Conservation (phyloP, 768 basidiomycete species). For the Boletus sp. region DNA sequence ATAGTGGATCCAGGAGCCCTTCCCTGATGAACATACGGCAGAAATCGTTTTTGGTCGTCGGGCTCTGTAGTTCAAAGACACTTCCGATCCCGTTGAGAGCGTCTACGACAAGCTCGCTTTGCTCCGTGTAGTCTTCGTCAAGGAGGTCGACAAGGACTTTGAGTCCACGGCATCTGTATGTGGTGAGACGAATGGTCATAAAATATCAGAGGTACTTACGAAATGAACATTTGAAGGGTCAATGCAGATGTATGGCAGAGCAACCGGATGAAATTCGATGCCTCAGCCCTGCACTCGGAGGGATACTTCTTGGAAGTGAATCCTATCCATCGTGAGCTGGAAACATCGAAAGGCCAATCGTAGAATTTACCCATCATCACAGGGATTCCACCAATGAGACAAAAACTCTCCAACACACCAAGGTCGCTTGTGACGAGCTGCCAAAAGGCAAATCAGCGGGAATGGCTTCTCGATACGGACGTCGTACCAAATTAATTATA, state of each 20-base stretch:
- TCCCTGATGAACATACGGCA: slow-evolving; percentile 98
- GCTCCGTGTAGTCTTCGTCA: slow-evolving; percentile 93
- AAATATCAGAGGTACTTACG: slow-evolving; percentile 54
- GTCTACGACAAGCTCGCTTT: slow-evolving; percentile 87
- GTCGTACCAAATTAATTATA: slow-evolving; percentile 78
- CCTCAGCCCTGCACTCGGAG: slow-evolving; percentile 90
- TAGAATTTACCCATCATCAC: slow-evolving; percentile 78
- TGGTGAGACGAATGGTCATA: background rate
- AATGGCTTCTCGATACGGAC: background rate
- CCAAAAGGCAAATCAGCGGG: background rate
- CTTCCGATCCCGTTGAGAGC: slow-evolving; percentile 93
- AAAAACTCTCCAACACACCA: slow-evolving; percentile 91
- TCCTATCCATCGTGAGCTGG: slow-evolving; percentile 40
- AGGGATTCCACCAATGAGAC: slow-evolving; percentile 92
- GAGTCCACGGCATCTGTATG: slow-evolving; percentile 82
- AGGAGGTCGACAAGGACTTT: slow-evolving; percentile 93
- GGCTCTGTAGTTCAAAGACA: slow-evolving; percentile 94
- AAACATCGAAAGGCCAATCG: background rate
- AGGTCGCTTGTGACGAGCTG: slow-evolving; percentile 72
- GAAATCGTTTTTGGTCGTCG: slow-evolving; percentile 97
- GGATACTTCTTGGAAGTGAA: slow-evolving; percentile 95
- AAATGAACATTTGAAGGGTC: slow-evolving; percentile 98
- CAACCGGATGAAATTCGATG: slow-evolving; percentile 90
- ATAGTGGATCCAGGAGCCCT: slow-evolving; percentile 89
- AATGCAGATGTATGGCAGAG: slow-evolving; percentile 91